Conservation (phyloP, 2,329 filamentous ascomycete genomes). For the Colletotrichum echinochloae region DNA sequence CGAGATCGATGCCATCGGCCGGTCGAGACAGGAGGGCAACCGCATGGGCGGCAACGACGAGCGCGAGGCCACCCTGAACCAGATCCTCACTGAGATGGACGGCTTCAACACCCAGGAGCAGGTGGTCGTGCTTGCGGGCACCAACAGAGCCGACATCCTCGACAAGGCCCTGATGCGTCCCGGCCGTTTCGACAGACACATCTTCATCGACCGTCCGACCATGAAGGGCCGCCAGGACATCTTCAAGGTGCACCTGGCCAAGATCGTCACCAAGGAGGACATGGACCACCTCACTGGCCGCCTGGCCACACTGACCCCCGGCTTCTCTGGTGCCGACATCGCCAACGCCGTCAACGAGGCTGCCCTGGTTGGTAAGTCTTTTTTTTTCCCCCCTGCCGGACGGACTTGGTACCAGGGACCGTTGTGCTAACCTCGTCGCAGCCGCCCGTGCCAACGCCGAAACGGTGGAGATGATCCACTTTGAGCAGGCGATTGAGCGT, state of each 20-base stretch:
- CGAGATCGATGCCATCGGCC: conserved; percentile 97
- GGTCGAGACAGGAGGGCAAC: conserved; percentile 84
- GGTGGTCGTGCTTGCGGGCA: conserved; percentile 95
- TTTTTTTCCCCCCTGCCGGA: no score
- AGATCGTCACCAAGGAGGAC: conserved; percentile 94
- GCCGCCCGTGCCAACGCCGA: conserved; percentile 86
- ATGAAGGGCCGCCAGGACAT: conserved; percentile 98
- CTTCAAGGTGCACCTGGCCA: conserved; percentile 92
- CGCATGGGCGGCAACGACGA: conserved; percentile 88
- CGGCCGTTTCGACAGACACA: conserved; percentile 96
- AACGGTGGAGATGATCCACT: conserved; percentile 87
- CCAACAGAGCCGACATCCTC: conserved; percentile 93
- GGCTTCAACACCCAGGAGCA: conserved; percentile 98
- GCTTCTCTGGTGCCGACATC: conserved; percentile 97
- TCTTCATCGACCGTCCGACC: conserved; percentile 92
- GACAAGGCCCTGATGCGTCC: conserved; percentile 95
- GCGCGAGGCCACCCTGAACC: conserved; percentile 95
- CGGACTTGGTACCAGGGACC: background rate
- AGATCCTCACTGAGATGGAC: conserved; percentile 99
- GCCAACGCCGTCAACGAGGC: conserved; percentile 99
- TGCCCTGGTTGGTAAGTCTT: conserved; percentile 86
- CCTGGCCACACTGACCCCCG: conserved; percentile 91
- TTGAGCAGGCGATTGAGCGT: conserved; percentile 97
- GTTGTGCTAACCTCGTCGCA: conserved; percentile 62
- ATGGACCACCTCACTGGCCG: conserved; percentile 88